Percentiles rank a stretch among this genome's conserved stretches.
phyloP scores from a whole-genome alignment of 148 eudicot species.

The Nepenthes mirabilis region DNA sequence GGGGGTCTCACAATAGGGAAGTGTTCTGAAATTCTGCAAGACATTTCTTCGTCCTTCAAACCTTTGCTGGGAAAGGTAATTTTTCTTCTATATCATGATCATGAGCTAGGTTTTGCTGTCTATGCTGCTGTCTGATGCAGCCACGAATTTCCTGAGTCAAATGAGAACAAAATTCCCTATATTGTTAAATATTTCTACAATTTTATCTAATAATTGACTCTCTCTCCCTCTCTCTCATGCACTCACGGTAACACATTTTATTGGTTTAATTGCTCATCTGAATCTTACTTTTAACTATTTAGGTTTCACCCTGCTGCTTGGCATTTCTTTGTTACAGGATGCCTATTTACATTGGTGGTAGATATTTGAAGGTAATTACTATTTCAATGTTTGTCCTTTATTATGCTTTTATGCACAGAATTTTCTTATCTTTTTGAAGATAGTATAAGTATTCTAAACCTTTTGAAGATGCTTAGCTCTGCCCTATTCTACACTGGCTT shows the following conservation, averaged over 20 bases:
- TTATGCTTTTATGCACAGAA: too few species aligned
- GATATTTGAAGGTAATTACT: conserved; percentile 78
- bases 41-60: conserved; percentile 5
- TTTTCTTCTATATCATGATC: not conserved
- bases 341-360: conserved; percentile 74
- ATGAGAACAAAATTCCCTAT: too few species aligned
- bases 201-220: too few species aligned
- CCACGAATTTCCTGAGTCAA: too few species aligned
- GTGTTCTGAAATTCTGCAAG: conserved; percentile 15
- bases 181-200: too few species aligned
- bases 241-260: too few species aligned
- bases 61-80: conserved; percentile 39
- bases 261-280: too few species aligned
- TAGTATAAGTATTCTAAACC: not conserved
- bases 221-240: too few species aligned
- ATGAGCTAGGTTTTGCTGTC: too few species aligned
- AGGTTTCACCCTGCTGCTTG: conserved; percentile 63
- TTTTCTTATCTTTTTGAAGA: too few species aligned
- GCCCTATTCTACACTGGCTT: not conserved
- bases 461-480: not conserved
- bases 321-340: conserved; percentile 32
- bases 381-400: not conserved
- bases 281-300: not conserved
- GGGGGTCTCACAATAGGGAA: conserved; percentile 2
- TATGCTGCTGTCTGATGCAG: too few species aligned